Percentiles rank a stretch among this genome's conserved stretches.
Conservation (phyloP, 1,284 basidiomycete genomes). For the Ganoderma leucocontextum region DNA sequence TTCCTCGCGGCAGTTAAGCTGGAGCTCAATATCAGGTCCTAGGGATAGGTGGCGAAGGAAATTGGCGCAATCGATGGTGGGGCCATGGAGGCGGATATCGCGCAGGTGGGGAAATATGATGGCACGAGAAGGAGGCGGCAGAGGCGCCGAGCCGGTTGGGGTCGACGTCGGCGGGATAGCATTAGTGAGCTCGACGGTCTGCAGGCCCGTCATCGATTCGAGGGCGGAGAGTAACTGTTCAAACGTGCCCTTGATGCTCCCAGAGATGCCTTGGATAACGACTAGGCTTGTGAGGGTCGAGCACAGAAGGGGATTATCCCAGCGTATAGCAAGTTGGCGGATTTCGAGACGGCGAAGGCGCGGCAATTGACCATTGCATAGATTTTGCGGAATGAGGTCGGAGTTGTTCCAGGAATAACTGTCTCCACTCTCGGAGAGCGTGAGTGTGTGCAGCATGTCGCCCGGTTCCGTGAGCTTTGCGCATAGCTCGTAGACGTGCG, state of each 20-base stretch:
- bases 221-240: background rate
- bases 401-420: background rate
- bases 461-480: slow-evolving; percentile 15
- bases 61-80: slow-evolving; percentile 22
- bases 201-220: slow-evolving; percentile 6
- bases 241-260: slow-evolving; percentile 9
- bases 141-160: background rate
- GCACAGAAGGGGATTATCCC: slow-evolving; percentile 17
- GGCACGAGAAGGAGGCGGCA: background rate
- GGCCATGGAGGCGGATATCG: slow-evolving; percentile 6
- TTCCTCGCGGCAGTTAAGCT: background rate
- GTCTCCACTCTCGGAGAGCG: slow-evolving; percentile 6
- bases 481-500: slow-evolving; percentile 11
- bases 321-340: slow-evolving; percentile 14
- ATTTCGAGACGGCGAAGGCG: slow-evolving; percentile 19
- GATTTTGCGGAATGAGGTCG: background rate
- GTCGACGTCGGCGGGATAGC: background rate
- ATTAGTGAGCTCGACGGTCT: background rate
- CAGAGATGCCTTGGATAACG: slow-evolving; percentile 6
- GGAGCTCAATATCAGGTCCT: background rate
- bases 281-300: slow-evolving; percentile 20
- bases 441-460: slow-evolving; percentile 13
- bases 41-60: slow-evolving; percentile 15
- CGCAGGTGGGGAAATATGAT: slow-evolving; percentile 6
- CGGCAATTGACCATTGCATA: slow-evolving; percentile 11